Base-by-base conservation (phyloP, 306 rosid genomes). In the Vicia villosa region DNA sequence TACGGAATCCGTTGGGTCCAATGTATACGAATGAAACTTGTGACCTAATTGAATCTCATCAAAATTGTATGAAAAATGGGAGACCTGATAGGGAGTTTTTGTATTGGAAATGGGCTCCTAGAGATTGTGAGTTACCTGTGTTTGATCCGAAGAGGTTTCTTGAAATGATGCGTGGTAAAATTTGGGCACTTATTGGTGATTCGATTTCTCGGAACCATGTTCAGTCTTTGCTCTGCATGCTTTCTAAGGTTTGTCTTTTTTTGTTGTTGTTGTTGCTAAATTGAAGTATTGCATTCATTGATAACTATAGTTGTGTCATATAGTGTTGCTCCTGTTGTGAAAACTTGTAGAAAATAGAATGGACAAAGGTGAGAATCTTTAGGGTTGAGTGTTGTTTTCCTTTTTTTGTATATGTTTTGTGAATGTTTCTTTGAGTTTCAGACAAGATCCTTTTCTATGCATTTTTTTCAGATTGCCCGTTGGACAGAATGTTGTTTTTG, bases 201-300 rank as follows among this genome's bases (percentile, higher is more conserved):
- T 95, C 99, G 1, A 95, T 95, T 55, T 77, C 91, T 26, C 97
- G 99, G 38, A 95, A 95, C 82, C 99, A 95, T 77, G 95, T 91
- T 15, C 99, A 95, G 58, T 95, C 99, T 0, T 50, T 91, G 79
- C 74, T 95, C 57, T 95, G 99, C 84, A 71, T 87, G 83, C 96
- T 95, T 47, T 82, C 99, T 20, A 82, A 74, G 96, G 99, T 51
- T 28, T 46, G 20, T 15, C 8, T 15, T 65, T 57, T 57, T 3
- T 24, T 24, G 2, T n/a, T 57, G 28, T 24, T 24, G 2, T n/a
- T 6, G 17, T 32, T 59, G 43, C 24, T 12, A 58, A 45, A 28
- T 28, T n/a, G 2, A 24, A 65, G 16, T 26, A 1, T 24, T 14
- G 41, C 15, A 17, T 68, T 52, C 62, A 20, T 21, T 36, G 62